Evolutionary conservation across 495 filamentous ascomycete genomes (phyloP).

Genomic region (Trichocladium antarcticum): DNA sequence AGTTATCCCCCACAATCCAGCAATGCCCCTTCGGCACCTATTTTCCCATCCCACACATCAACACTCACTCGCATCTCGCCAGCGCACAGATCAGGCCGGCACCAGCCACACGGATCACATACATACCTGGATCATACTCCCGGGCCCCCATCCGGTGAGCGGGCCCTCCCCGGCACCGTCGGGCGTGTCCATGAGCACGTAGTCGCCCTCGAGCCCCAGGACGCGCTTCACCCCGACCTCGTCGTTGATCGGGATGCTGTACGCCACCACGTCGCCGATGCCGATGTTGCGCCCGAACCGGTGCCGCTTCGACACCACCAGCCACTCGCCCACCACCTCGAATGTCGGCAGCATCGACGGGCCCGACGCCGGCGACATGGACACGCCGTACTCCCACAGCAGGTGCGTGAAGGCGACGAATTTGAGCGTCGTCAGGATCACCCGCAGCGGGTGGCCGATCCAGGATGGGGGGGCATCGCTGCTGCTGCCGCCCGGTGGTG

Average conservation of each 20-base stretch:
- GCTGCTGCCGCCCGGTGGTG: no score
- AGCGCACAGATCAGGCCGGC: no score
- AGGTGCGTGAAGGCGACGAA: conserved; percentile 46
- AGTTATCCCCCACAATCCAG: conserved; percentile 80
- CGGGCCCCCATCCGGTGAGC: conserved; percentile 1
- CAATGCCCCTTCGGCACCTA: conserved; percentile 85
- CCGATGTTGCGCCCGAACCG: conserved; percentile 54
- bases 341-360: conserved; percentile 79
- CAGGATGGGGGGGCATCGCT: neutral
- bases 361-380: conserved; percentile 45
- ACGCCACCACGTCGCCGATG: conserved; percentile 79
- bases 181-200: conserved; percentile 62
- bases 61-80: no score
- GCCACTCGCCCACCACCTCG: conserved; percentile 49
- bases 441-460: conserved; percentile 31
- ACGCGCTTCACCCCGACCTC: conserved; percentile 66
- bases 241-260: conserved; percentile 60
- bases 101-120: neutral
- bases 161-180: conserved; percentile 17
- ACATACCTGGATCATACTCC: conserved; percentile 68
- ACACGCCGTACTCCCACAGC: conserved; percentile 43
- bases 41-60: neutral
- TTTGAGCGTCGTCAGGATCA: conserved; percentile 30
- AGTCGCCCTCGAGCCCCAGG: conserved; percentile 80
- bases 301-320: conserved; percentile 54